Percentiles rank a stretch among this genome's conserved stretches.
These are phyloP conservation scores for Candida qinlingensis DNA, from an alignment of 805 yeast species.

Conservation along the genomic window DNA sequence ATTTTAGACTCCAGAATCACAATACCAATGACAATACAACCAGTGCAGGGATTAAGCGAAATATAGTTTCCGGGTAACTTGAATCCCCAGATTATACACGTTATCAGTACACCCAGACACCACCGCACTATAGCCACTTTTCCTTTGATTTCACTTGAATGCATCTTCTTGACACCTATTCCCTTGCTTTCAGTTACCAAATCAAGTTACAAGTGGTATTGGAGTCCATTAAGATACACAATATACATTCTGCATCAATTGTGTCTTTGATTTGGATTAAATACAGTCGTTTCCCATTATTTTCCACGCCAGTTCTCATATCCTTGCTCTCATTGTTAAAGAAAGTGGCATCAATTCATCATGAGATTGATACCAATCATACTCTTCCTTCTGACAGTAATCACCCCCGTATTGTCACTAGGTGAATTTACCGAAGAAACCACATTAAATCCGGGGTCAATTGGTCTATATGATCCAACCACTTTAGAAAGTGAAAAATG, in stretches of 20 bases:
- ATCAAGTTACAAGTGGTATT: background rate
- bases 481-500: conserved; percentile 36
- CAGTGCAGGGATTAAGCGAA: too few relatives aligned
- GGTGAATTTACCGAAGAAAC: background rate
- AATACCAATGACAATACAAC: too few relatives aligned
- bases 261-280: too few relatives aligned
- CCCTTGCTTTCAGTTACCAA: background rate
- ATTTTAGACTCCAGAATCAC: too few relatives aligned
- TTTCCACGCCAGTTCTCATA: background rate
- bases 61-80: too few relatives aligned
- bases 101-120: conserved; percentile 4
- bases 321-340: background rate
- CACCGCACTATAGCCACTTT: background rate
- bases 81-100: background rate
- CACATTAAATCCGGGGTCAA: background rate
- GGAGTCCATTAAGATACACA: too few relatives aligned
- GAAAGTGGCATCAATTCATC: background rate
- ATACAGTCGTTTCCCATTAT: too few relatives aligned
- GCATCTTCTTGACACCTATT: background rate
- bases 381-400: background rate
- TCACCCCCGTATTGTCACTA: background rate
- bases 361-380: background rate
- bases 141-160: background rate
- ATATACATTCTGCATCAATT: too few relatives aligned
- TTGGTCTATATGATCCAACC: conserved; percentile 9